phyloP scores from a whole-genome alignment of 495 filamentous ascomycete genomes.

The Coniosporium apollinis region DNA sequence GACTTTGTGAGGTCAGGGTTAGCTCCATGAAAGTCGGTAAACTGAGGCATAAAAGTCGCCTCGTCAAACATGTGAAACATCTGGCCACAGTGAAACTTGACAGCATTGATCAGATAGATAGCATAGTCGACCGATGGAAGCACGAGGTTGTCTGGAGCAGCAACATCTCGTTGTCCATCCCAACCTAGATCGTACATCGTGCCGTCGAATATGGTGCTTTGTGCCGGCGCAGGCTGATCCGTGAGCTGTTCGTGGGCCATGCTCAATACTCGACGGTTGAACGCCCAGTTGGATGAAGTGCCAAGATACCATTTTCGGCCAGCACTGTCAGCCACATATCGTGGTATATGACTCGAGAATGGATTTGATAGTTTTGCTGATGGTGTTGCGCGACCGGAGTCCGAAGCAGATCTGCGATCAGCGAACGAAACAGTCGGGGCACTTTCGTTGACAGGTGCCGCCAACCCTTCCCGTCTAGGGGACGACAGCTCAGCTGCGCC shows the following conservation, averaged over 20 bases:
- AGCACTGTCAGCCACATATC: slow-evolving; percentile 8
- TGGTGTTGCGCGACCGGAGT: no score
- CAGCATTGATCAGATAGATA: slow-evolving; percentile 27
- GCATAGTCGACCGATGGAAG: slow-evolving; percentile 27
- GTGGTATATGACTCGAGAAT: slow-evolving; percentile 21
- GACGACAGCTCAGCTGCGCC: slow-evolving; percentile 16
- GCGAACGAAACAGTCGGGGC: no score
- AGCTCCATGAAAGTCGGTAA: slow-evolving; percentile 24
- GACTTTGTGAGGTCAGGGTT: slow-evolving; percentile 12
- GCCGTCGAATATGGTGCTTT: slow-evolving; percentile 24
- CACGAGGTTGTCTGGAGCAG: slow-evolving; percentile 15
- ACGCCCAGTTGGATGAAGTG: slow-evolving; percentile 33
- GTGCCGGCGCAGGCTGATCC: slow-evolving; percentile 21
- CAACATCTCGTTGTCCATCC: slow-evolving; percentile 21
- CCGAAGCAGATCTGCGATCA: no score
- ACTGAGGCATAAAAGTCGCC: slow-evolving; percentile 22
- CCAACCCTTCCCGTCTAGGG: no score
- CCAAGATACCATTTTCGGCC: slow-evolving; percentile 27
- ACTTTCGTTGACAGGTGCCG: no score
- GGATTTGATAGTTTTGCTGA: no score
- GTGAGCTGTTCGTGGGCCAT: slow-evolving; percentile 25
- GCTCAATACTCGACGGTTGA: slow-evolving; percentile 26
- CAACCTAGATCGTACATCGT: slow-evolving; percentile 27
- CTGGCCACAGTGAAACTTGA: slow-evolving; percentile 29
- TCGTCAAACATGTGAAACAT: slow-evolving; percentile 32